Base-by-base conservation (phyloP, 2,329 filamentous ascomycete genomes). In the Didymella pinodella region DNA sequence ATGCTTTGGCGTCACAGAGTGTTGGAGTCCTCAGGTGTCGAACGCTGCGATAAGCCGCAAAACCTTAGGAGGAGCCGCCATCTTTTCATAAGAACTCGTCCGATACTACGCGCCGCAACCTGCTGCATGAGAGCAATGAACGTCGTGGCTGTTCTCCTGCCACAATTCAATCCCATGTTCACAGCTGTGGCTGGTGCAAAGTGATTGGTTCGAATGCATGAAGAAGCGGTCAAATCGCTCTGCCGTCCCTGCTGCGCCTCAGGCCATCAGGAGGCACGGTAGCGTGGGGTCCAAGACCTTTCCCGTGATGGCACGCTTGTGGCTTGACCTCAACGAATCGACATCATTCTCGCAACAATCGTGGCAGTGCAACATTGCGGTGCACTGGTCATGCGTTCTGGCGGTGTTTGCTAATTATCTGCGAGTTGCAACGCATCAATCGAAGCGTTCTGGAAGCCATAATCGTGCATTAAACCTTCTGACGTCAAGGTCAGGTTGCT, bases 371-470 rank as follows among this genome's bases (percentile, higher is more conserved):
- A 48, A 20, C 43, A 46, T 40, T 54, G 56, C 56, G 46, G 50
- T 26, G 56, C 56, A 59, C 40, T 54, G 56, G 56, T 59, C 56
- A 59, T 59, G 50, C 56, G 56, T 59, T 59, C 56, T 59, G 46
- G 50, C 50, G 56, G 50, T 47, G 41, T 59, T 59, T 43, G 56
- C 50, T 51, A 54, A 41, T 32, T 47, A 32, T 32, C 34, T 51
- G 56, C 41, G 36, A 43, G 36, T 36, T 28, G 11, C 12, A 34
- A 43, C 16, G 47, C 34, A 41, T 43, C 10, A 34, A 16, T 18
- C 20, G 44, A 34, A 25, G 18, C 29, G 47, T 38, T 54, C 56
- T 47, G 47, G 50, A 59, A 47, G 31, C 12, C 2, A 28, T 7
- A 28, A 7, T n/a, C 8, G 12, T 40, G 45, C 49, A 31, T 49